phyloP scores from a whole-genome alignment of 1,284 basidiomycete genomes.

The Tylopilus orsonianus region DNA sequence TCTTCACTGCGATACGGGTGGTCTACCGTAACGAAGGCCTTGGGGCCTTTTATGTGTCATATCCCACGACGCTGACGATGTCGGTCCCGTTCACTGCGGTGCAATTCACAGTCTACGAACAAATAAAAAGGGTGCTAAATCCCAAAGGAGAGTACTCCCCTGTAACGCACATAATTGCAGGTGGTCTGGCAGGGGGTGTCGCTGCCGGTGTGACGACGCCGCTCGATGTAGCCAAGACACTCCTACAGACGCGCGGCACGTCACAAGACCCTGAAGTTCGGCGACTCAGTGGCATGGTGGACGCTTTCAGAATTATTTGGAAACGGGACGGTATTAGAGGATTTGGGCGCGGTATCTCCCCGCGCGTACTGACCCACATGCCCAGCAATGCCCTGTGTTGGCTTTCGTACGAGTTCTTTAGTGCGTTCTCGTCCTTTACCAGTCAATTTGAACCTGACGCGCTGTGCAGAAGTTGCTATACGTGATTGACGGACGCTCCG shows the following conservation, averaged over 20 bases:
- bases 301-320: slow-evolving; percentile 91
- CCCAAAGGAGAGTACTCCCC: slow-evolving; percentile 89
- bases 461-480: slow-evolving; percentile 63
- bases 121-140: slow-evolving; percentile 87
- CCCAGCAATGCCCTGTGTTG: slow-evolving; percentile 98
- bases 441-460: slow-evolving; percentile 12
- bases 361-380: slow-evolving; percentile 93
- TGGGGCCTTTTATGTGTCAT: slow-evolving; percentile 95
- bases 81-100: slow-evolving; percentile 98
- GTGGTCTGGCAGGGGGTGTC: slow-evolving; percentile 90
- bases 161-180: slow-evolving; percentile 85
- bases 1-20: slow-evolving; percentile 77
- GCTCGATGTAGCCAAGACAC: slow-evolving; percentile 97
- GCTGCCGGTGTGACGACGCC: slow-evolving; percentile 97
- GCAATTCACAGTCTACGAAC: slow-evolving; percentile 97
- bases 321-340: slow-evolving; percentile 82
- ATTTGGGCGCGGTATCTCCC: slow-evolving; percentile 85
- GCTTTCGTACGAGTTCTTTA: slow-evolving; percentile 97
- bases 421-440: slow-evolving; percentile 50
- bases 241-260: slow-evolving; percentile 91
- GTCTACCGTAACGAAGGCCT: slow-evolving; percentile 89
- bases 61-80: slow-evolving; percentile 97
- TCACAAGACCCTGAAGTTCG: slow-evolving; percentile 83
- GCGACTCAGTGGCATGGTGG: slow-evolving; percentile 80
- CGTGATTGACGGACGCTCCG: slow-evolving; percentile 37